Percentiles rank a stretch among this genome's conserved stretches.
phyloP scores from a whole-genome alignment of 306 rosid species.

The Cucumis melo region DNA sequence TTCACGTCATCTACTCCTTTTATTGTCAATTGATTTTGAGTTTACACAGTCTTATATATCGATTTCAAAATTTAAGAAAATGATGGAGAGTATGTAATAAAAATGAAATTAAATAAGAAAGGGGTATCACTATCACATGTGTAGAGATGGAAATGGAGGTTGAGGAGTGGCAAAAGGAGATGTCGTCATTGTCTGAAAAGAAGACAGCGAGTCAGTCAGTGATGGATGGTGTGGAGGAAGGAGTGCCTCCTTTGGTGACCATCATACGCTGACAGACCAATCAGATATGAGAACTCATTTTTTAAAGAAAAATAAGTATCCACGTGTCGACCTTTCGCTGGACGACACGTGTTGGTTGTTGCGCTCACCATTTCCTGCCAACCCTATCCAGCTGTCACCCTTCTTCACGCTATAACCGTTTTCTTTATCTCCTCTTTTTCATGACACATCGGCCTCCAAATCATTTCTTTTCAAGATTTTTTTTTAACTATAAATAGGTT shows the following conservation, averaged over 20 bases:
- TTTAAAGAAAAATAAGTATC: neutral
- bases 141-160: neutral
- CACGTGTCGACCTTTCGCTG: neutral
- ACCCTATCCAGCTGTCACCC: constrained; percentile 7
- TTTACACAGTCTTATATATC: too few relatives aligned
- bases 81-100: too few relatives aligned
- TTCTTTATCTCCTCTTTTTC: neutral
- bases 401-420: constrained; percentile 5
- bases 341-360: constrained; percentile 5
- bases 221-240: neutral
- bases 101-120: too few relatives aligned
- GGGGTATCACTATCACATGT: neutral
- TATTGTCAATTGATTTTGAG: too few relatives aligned
- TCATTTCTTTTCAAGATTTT: neutral
- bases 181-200: neutral
- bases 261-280: constrained; percentile 1
- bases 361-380: neutral
- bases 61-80: too few relatives aligned
- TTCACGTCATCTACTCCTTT: too few relatives aligned
- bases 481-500: too few relatives aligned
- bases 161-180: neutral
- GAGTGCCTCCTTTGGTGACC: neutral
- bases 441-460: neutral
- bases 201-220: constrained; percentile 1
- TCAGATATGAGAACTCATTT: neutral